Evolutionary conservation across 106 monocot genomes (phyloP).

Genomic region (Allium cepa): DNA sequence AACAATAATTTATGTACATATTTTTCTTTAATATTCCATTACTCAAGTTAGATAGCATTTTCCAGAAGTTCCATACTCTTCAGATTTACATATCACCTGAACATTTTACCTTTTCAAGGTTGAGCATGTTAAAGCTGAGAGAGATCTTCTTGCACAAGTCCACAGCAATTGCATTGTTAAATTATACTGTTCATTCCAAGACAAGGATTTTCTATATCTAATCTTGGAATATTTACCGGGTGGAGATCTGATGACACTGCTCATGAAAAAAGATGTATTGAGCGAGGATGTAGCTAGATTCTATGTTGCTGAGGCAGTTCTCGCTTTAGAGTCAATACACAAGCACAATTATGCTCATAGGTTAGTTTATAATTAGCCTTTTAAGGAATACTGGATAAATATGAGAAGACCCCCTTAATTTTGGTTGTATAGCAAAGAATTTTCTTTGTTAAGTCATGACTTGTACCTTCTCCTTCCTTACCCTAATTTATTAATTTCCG

Average conservation of each 20-base stretch:
- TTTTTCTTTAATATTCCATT: not conserved
- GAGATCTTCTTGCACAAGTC: constrained; percentile 36
- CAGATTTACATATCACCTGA: too few species aligned
- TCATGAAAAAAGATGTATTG: constrained; percentile 21
- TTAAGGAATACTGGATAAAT: too few species aligned
- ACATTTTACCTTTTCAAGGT: constrained; percentile 11
- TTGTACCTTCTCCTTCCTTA: not conserved
- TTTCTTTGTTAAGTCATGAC: not conserved
- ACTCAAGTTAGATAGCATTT: too few species aligned
- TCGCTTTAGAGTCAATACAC: constrained; percentile 30
- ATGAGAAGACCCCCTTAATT: too few species aligned
- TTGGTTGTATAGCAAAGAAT: not conserved
- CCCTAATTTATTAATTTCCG: not conserved
- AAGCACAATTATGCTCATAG: constrained; percentile 28
- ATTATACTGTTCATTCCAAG: constrained; percentile 43
- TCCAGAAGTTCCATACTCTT: too few species aligned
- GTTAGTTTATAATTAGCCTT: constrained; percentile 1
- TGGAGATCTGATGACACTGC: constrained; percentile 31
- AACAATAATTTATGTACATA: not conserved
- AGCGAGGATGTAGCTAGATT: constrained; percentile 23
- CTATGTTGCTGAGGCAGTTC: constrained; percentile 25
- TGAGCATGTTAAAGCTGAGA: constrained; percentile 48
- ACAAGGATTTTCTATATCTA: constrained; percentile 26
- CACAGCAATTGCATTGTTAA: constrained; percentile 35
- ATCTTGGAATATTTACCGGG: constrained; percentile 32